Evolutionary conservation across 2,329 filamentous ascomycete species (phyloP), one percentile per base, ranked within the genome.

Genomic region (Xylaria sp.): DNA sequence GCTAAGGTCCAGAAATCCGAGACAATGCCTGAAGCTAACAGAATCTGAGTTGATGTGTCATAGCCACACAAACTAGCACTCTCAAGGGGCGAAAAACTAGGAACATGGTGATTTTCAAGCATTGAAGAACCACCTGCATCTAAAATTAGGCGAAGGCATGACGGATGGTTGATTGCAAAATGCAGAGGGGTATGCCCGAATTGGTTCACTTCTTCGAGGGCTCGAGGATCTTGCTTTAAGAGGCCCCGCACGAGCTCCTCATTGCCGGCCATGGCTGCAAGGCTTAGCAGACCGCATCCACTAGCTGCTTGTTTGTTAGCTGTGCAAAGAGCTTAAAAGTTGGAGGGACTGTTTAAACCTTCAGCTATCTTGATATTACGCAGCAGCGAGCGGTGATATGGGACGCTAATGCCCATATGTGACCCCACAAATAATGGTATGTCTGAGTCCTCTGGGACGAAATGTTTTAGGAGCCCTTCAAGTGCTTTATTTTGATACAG

Each of bases 221-320:
- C 38, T 11, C 54, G 6, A 4, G 49, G 48, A 15, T 49, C 31
- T 27, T 21, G 35, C 10, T 1, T 11, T 15, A 62, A 10, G 11
- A 58, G 35, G n/a, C n/a, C 40, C 9, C 17, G 35, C n/a, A 54
- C 41, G 3, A 46, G n/a, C 13, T 4, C 31, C 23, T 54, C 27
- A 5, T 62, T 23, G 9, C 59, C 43, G 21, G 41, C 41, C 46
- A 44, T 44, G 4, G 49, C 44, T 25, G 43, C 54, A 5, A 62
- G 59, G 48, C 54, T 51, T 19, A 58, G 38, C 2, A 48, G 44
- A 7, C 59, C 59, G 29, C 43, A 58, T 54, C 43, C 48, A 31
- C 21, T 21, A 38, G 54, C 54, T 58, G 23, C 19, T 43, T 29
- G 8, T 23, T n/a, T 11, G 37, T 62, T 27, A 58, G 49, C 15